A percentile compares a stretch with the other conserved stretches of the same genome.
Evolutionary conservation across 768 basidiomycete genomes (phyloP).

Genomic region (Coprinopsis marcescibilis): DNA sequence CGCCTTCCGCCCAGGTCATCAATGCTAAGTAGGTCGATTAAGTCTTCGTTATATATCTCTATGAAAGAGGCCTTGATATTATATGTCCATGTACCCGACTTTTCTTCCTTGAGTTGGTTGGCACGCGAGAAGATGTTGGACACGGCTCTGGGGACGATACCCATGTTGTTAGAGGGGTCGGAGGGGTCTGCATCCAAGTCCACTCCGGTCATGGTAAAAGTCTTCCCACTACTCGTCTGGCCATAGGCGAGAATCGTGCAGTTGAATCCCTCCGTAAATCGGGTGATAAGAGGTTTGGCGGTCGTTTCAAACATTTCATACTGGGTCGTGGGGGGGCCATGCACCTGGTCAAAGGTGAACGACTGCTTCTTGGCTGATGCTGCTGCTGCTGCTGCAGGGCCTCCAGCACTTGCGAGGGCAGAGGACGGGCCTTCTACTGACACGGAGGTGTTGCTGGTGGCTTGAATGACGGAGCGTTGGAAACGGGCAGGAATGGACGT

Average conservation of each 20-base stretch:
- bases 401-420: constrained; percentile 43
- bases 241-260: constrained; percentile 98
- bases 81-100: constrained; percentile 70
- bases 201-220: constrained; percentile 95
- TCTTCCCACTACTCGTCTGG: constrained; percentile 95
- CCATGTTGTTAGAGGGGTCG: constrained; percentile 81
- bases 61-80: constrained; percentile 88
- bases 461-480: constrained; percentile 83
- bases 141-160: constrained; percentile 93
- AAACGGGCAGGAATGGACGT: constrained; percentile 89
- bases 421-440: constrained; percentile 70
- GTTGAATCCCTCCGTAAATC: constrained; percentile 93
- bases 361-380: constrained; percentile 66
- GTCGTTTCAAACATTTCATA: constrained; percentile 81
- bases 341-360: constrained; percentile 94
- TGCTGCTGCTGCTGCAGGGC: constrained; percentile 41
- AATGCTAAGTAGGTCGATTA: constrained; percentile 86
- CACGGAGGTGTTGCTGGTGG: constrained; percentile 67
- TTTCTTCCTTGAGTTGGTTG: constrained; percentile 70
- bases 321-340: constrained; percentile 81
- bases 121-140: constrained; percentile 80
- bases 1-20: constrained; percentile 65
- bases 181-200: constrained; percentile 84
- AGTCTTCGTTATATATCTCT: constrained; percentile 98
- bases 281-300: constrained; percentile 76